These are phyloP conservation scores for Phytophthora multivora DNA, from an alignment of 352 stramenopile genomes.

Conservation along the genomic window DNA sequence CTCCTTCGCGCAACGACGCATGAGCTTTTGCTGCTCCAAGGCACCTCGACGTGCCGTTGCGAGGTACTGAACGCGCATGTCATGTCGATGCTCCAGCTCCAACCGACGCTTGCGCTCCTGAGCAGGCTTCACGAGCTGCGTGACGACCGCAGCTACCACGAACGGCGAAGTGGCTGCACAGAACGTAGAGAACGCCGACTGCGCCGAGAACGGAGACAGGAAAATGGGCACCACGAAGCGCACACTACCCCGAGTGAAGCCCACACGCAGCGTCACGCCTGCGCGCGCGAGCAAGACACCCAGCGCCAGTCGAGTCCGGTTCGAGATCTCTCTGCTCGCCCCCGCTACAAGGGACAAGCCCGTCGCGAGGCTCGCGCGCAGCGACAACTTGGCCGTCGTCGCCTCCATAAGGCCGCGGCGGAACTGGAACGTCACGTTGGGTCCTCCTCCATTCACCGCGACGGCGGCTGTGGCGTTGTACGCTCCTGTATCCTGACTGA, in stretches of 20 bases:
- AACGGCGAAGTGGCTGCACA: conserved; percentile 75
- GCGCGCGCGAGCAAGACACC: conserved; percentile 59
- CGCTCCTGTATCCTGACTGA: conserved; percentile 51
- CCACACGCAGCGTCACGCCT: conserved; percentile 67
- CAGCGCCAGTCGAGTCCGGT: conserved; percentile 59
- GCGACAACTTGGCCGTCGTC: conserved; percentile 54
- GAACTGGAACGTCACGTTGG: conserved; percentile 66
- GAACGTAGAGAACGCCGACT: conserved; percentile 78
- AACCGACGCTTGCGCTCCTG: conserved; percentile 62
- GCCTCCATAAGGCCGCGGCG: conserved; percentile 43
- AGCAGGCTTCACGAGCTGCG: conserved; percentile 70
- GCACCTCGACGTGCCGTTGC: conserved; percentile 53
- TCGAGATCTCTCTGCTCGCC: conserved; percentile 61
- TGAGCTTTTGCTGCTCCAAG: conserved; percentile 76
- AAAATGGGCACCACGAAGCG: conserved; percentile 87
- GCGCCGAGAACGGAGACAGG: conserved; percentile 69
- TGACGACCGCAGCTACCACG: conserved; percentile 63
- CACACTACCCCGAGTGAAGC: conserved; percentile 79
- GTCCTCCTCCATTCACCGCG: conserved; percentile 47
- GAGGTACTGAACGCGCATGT: conserved; percentile 64
- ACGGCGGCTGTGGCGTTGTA: conserved; percentile 52
- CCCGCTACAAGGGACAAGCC: conserved; percentile 58
- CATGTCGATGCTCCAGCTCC: conserved; percentile 48
- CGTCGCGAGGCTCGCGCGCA: conserved; percentile 52
- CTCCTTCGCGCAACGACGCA: conserved; percentile 64